Base-by-base conservation (phyloP, 2,329 filamentous ascomycete genomes). In the Cucurbitaria berberidis region DNA sequence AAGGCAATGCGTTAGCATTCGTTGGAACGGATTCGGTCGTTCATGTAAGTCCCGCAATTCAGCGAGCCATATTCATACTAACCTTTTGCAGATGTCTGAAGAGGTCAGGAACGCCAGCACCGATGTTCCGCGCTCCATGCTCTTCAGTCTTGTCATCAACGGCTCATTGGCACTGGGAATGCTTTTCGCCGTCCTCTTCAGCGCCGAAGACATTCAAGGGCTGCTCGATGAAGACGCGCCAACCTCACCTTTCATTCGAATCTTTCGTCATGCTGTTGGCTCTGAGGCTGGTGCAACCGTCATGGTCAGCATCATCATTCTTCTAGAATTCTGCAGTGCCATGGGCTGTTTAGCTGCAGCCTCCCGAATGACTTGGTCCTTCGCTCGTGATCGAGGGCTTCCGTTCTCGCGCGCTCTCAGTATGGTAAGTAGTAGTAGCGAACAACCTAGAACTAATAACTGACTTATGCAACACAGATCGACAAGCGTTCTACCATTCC, bases 241-340 rank as follows among this genome's bases (percentile, higher is more conserved):
- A 11, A 64, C 62, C n/a, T 60, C 67, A 9, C 60, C 83, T 0
- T 82, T 84, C 51, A 81, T 86, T 48, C 76, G 82, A 32, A 78
- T 82, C 32, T 82, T 86, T 53, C 48, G 54, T 5, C 45, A 59
- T 22, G 64, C 71, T 13, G 70, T 73, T 3, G 66, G 66, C 2
- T 74, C 72, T 1, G 57, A 51, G 15, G 58, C 56, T 8, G 79
- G 78, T 3, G 78, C 81, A 4, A 81, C 78, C 11, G 74, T 80
- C 24, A 81, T 85, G 74, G 76, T 77, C 0, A 73, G 77, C 42
- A 73, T 78, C 39, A 73, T 78, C 51, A 68, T 77, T 18, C 61
- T 72, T 1, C 63, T 78, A 2, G 73, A 76, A 26, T 76, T 79
- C 59, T 74, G 74, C 45, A 75, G 74, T 30, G 75, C 73, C 1